Evolutionary conservation across 345 rosid genomes (phyloP), one percentile per base, ranked within the genome.

Genomic region (Eucalyptus regnans): DNA sequence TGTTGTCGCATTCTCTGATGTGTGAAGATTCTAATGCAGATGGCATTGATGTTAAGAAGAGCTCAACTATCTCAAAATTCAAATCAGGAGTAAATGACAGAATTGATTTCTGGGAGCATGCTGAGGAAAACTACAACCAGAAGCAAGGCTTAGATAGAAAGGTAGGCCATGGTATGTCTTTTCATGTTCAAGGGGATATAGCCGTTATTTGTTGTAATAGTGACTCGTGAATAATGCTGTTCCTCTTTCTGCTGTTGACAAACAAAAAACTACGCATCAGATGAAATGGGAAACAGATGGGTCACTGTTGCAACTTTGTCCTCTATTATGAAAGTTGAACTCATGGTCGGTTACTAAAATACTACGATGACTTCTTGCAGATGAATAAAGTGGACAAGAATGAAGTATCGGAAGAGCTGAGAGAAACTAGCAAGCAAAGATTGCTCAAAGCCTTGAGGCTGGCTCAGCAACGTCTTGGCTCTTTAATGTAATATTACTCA

Each of bases 351-450:
- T 31, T 46, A 49, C 27, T 86, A 23, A 11, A 12, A 27, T 50
- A 18, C 20, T 86, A 37, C 6, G 3, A 76, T 76, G 83, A 41
- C 48, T 48, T 87, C 29, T 64, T 80, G 56, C 95, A 96, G 98
- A 94, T 88, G 76, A 94, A 92, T 89, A 95, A 94, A 90, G 84
- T 90, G 4, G 94, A 93, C 86, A 98, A 95, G 93, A 96, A 95
- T 80, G 96, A 91, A 68, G 89, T 98, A 89, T 93, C 98, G 7
- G 94, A 94, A 90, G 86, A 92, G n/a, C 89, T 94, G 46, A 93
- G 99, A 90, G 93, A 97, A 88, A 93, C 95, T 52, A 94, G 97
- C 95, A 95, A 93, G 91, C 92, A 94, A 88, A 94, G 98, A 93
- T 92, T 98, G 86, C 86, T 88, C 66, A 86, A 92, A 88, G 94